Percentiles rank a stretch among this genome's conserved stretches.
Conservation (phyloP, 2,329 filamentous ascomycete genomes). For the Leptographium lundbergii region DNA sequence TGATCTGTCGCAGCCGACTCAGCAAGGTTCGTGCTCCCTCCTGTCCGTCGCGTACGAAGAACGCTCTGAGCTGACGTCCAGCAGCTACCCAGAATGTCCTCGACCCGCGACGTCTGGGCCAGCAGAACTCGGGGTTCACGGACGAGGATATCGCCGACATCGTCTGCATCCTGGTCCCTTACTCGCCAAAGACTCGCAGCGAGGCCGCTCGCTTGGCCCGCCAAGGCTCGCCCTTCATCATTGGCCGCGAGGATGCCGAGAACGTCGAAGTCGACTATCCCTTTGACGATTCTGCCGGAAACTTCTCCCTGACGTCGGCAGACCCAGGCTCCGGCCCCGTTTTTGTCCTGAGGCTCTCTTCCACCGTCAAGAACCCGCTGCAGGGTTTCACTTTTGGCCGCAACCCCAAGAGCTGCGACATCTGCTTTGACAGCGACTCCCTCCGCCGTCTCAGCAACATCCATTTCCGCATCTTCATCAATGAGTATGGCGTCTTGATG, state of each 20-base stretch:
- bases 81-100: constrained; percentile 63
- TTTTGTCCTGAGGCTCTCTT: constrained; percentile 70
- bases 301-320: constrained; percentile 38
- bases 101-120: constrained; percentile 67
- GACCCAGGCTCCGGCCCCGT: constrained; percentile 44
- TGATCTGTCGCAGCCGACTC: constrained; percentile 12
- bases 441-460: constrained; percentile 73
- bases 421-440: constrained; percentile 53
- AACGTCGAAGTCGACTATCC: constrained; percentile 38
- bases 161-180: constrained; percentile 75
- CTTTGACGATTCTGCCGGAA: constrained; percentile 34
- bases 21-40: constrained; percentile 6
- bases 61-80: background rate
- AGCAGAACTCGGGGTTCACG: constrained; percentile 70
- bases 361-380: constrained; percentile 51
- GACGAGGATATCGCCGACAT: constrained; percentile 80
- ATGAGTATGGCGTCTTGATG: constrained; percentile 77
- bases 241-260: constrained; percentile 35
- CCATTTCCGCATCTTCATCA: constrained; percentile 93
- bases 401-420: constrained; percentile 57
- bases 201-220: constrained; percentile 47
- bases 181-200: constrained; percentile 56
- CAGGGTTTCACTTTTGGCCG: constrained; percentile 81
- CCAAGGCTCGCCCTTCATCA: constrained; percentile 34
- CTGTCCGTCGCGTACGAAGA: background rate